Evolutionary conservation across 495 filamentous ascomycete species (phyloP).

Genomic region (Talaromyces adpressus): DNA sequence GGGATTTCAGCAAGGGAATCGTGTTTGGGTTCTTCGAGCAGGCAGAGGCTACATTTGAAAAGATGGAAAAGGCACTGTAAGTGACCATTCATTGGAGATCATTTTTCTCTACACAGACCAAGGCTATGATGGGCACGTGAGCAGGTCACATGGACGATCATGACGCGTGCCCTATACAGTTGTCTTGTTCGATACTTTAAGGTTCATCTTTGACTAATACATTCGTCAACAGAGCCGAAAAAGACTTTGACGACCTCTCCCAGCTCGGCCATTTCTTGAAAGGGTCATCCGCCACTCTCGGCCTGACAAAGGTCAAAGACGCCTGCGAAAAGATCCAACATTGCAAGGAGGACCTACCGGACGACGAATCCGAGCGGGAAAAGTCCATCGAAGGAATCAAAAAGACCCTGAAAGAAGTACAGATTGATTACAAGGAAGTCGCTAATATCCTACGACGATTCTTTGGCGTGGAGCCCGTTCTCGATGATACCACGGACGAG

Average conservation of each 20-base stretch:
- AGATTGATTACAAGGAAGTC: slow-evolving; percentile 70
- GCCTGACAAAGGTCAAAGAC: slow-evolving; percentile 86
- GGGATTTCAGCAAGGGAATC: slow-evolving; percentile 75
- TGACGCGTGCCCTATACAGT: slow-evolving; percentile 6
- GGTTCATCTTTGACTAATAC: slow-evolving; percentile 1
- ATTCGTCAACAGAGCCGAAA: slow-evolving; percentile 42
- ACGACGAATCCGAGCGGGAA: slow-evolving; percentile 55
- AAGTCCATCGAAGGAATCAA: slow-evolving; percentile 61
- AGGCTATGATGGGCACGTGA: slow-evolving; percentile 5
- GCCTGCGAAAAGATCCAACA: slow-evolving; percentile 95
- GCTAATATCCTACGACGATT: slow-evolving; percentile 65
- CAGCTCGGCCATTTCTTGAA: slow-evolving; percentile 91
- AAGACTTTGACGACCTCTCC: slow-evolving; percentile 67
- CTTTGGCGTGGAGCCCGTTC: slow-evolving; percentile 43
- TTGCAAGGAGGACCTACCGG: slow-evolving; percentile 52
- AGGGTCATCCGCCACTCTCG: slow-evolving; percentile 94
- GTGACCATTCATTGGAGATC: slow-evolving; percentile 19
- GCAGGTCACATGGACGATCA: neutral
- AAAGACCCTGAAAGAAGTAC: slow-evolving; percentile 61
- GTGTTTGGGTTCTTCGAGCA: slow-evolving; percentile 92
- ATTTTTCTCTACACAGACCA: neutral
- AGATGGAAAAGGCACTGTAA: slow-evolving; percentile 82
- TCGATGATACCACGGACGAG: slow-evolving; percentile 1
- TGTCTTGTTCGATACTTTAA: neutral
- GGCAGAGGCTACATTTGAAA: slow-evolving; percentile 73